A percentile compares a stretch with the other conserved stretches of the same genome.
phyloP scores from a whole-genome alignment of 805 yeast species.

The Candida adriatica region DNA sequence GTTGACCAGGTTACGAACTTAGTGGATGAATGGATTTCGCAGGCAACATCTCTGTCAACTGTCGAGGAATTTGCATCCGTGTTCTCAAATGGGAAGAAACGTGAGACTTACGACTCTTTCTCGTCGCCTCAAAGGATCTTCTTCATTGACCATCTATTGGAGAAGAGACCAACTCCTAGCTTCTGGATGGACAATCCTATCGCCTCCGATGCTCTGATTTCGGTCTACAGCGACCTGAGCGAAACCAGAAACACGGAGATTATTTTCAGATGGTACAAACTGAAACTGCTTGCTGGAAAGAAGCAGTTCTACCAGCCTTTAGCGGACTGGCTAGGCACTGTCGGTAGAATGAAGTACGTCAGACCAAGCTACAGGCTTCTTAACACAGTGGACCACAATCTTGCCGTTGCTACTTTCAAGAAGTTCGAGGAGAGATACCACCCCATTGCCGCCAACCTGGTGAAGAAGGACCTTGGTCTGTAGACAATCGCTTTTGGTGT shows the following conservation, averaged over 20 bases:
- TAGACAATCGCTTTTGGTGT: constrained; percentile 2
- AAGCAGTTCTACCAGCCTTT: constrained; percentile 40
- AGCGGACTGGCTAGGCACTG: constrained; percentile 83
- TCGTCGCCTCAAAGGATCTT: constrained; percentile 73
- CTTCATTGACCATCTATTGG: constrained; percentile 62
- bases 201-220: constrained; percentile 31
- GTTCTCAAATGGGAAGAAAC: constrained; percentile 19
- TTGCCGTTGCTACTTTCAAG: constrained; percentile 62
- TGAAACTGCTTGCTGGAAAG: constrained; percentile 52
- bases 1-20: constrained; percentile 66
- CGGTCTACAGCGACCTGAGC: constrained; percentile 32
- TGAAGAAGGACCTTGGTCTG: constrained; percentile 70
- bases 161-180: constrained; percentile 35
- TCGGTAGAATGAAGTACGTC: constrained; percentile 92
- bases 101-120: constrained; percentile 38
- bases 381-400: constrained; percentile 52
- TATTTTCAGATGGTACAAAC: constrained; percentile 66
- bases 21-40: constrained; percentile 54
- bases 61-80: constrained; percentile 11
- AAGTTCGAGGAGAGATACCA: constrained; percentile 59
- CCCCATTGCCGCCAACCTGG: constrained; percentile 78
- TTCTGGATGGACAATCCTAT: constrained; percentile 28
- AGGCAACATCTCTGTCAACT: constrained; percentile 10
- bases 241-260: constrained; percentile 73
- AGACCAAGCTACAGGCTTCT: constrained; percentile 76